These are phyloP conservation scores for Erysimum cheiranthoides DNA, from an alignment of 345 rosid genomes.

Conservation along the genomic window DNA sequence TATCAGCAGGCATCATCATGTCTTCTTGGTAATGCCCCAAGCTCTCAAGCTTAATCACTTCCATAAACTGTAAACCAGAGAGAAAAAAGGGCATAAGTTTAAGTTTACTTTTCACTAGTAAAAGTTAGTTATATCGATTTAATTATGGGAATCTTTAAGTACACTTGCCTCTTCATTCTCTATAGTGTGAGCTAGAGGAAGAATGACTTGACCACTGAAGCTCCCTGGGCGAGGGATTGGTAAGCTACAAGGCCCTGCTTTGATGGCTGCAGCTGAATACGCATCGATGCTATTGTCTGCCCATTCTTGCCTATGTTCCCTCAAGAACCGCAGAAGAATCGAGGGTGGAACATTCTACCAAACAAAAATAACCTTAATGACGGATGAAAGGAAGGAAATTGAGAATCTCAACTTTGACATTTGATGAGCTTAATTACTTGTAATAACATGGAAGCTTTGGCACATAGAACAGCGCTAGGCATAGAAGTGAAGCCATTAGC, in stretches of 20 bases:
- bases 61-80: constrained; percentile 69
- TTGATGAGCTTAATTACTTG: constrained; percentile 57
- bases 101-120: not conserved
- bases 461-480: constrained; percentile 79
- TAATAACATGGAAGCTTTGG: constrained; percentile 96
- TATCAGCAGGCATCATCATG: constrained; percentile 83
- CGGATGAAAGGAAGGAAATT: not conserved
- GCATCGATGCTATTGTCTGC: constrained; percentile 94
- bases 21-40: constrained; percentile 85
- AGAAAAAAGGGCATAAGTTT: not conserved
- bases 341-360: constrained; percentile 95
- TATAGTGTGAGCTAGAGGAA: constrained; percentile 94
- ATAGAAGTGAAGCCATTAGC: constrained; percentile 72
- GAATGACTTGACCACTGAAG: constrained; percentile 94
- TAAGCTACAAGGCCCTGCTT: constrained; percentile 81
- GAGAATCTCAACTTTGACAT: constrained; percentile 3
- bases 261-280: constrained; percentile 91
- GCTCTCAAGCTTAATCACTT: constrained; percentile 91
- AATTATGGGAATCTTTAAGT: not conserved
- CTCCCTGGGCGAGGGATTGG: constrained; percentile 79
- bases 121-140: not conserved
- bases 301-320: constrained; percentile 99
- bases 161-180: constrained; percentile 89
- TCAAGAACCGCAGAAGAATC: constrained; percentile 82
- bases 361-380: constrained; percentile 20